Evolutionary conservation across 441 rosid species (phyloP).

Genomic region (Macaranga tanarius): DNA sequence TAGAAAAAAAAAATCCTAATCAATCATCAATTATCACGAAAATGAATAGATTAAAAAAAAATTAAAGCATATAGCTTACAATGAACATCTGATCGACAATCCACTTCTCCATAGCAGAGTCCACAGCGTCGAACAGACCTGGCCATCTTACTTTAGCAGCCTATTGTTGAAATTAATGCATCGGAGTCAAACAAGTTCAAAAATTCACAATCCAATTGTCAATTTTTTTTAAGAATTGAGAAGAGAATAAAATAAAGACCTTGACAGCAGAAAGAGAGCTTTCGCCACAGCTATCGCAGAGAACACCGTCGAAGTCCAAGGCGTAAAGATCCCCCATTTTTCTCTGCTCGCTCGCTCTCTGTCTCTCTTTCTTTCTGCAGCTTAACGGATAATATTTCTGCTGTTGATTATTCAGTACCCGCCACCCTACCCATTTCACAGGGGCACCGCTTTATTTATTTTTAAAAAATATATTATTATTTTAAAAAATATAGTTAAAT

Average conservation of each 20-base stretch:
- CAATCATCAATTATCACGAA: background rate
- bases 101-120: constrained; percentile 69
- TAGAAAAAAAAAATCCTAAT: background rate
- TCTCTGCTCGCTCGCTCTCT: background rate
- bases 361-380: background rate
- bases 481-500: no score
- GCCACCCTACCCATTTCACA: constrained; percentile 31
- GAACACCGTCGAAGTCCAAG: constrained; percentile 93
- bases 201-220: no score
- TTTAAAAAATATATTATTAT: background rate
- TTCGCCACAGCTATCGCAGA: constrained; percentile 92
- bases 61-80: constrained; percentile 31
- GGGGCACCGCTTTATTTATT: background rate
- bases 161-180: constrained; percentile 26
- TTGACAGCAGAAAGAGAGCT: constrained; percentile 92
- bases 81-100: constrained; percentile 78
- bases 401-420: constrained; percentile 17
- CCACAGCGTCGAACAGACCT: constrained; percentile 62
- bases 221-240: no score
- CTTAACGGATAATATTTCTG: constrained; percentile 4
- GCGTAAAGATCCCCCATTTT: constrained; percentile 89
- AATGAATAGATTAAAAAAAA: background rate
- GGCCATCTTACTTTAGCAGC: constrained; percentile 92
- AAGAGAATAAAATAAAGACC: constrained; percentile 32
- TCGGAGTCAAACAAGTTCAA: background rate